Evolutionary conservation across 2,329 filamentous ascomycete genomes (phyloP), one percentile per base, ranked within the genome.

Genomic region (Colletotrichum magnum): DNA sequence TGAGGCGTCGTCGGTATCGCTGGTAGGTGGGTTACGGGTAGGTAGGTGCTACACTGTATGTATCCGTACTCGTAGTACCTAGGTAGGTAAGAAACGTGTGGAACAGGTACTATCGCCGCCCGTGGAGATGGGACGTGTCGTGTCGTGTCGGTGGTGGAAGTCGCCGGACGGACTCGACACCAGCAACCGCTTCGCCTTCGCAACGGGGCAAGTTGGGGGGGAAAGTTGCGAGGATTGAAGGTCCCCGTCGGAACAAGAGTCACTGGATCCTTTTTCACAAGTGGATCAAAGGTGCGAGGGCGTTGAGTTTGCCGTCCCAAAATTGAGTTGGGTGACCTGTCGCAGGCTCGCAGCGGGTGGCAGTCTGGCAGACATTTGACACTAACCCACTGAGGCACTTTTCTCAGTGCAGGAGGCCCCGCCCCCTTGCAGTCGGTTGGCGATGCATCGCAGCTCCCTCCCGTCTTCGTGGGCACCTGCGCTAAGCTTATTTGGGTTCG

Each of bases 261-360:
- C 62, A 66, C 21, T 24, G 21, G 21, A 24, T 67, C 16, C 43
- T 58, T 57, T 53, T 47, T 4, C 7, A 6, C n/a, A 26, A 24
- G 28, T 60, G 53, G 28, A 58, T 15, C 53, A 39, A 41, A 26
- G n/a, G 58, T 21, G 21, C 32, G 36, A 61, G 48, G 36, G 48
- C 21, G 21, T 62, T 50, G 43, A 69, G 66, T 69, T 69, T 66
- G 43, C 66, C 66, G 66, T 69, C 56, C 66, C 63, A 51, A 66
- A 56, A 45, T 58, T 57, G 66, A 69, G 66, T 69, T 66, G 66
- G 48, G 9, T 65, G 61, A 59, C 61, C 66, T 69, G 60, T 68
- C 65, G 59, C 65, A 68, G 59, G 59, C 47, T 68, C 65, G 59
- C 65, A 68, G 59, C 65, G 53, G 60, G 59, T 64, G 65, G 56